Base-by-base conservation (phyloP, 345 rosid species). In the Eucalyptus regnans region DNA sequence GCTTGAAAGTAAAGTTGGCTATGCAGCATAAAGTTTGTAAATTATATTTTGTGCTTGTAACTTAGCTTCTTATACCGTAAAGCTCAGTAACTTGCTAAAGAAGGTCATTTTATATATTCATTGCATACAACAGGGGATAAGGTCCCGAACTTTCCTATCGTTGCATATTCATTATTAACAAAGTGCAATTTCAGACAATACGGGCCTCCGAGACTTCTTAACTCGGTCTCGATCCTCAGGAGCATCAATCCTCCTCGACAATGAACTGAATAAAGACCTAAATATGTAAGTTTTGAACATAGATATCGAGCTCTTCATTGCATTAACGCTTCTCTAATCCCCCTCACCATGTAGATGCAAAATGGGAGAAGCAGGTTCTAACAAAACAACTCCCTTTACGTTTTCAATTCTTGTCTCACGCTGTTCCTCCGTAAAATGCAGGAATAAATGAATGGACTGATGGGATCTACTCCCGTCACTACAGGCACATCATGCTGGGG, bases 401-500 rank as follows among this genome's bases (percentile, higher is more conserved):
- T 6, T 50, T 50, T 50, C 43, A 44, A 6, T 44, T 44, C 46
- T 44, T 44, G 46, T 8, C 46, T 6, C 8, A 8, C 46, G 22
- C 8, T 2, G 43, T 7, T 52, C 23, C 23, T 52, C 56, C 3
- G 56, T 52, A 52, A 18, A 14, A 29, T 27, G 31, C 66, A 60
- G 15, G 14, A 49, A 60, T 12, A 60, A 25, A 27, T 12, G 66
- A 60, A 60, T 27, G 71, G 17, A 64, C 37, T 0, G 76, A 64
- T 64, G 43, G 43, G 6, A 64, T n/a, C 33, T 29, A 7, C 33
- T 64, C 18, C 71, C 27, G 37, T 14, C 71, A 62, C 80, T 68
- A 6, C 3, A 56, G 60, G 27, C 86, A 97, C 96, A 86, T 97
- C 98, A 86, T 97, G 99, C 90, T 93, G 90, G 1, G 99, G 99